Conservation (phyloP, 345 rosid genomes). For the Brassica cretica region DNA sequence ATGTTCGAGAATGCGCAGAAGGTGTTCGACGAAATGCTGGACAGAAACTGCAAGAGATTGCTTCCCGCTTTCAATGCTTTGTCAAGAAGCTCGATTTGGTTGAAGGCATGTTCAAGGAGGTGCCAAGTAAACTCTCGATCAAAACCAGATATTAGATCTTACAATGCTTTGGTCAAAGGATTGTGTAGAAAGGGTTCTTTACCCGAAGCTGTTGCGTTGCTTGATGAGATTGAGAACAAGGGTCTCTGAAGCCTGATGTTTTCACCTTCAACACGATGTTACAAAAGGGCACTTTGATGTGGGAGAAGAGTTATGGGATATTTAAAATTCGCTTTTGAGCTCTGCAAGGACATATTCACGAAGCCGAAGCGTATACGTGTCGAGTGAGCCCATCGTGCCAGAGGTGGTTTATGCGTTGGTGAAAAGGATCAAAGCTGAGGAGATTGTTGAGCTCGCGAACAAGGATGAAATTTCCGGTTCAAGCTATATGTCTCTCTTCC, state of each 20-base stretch:
- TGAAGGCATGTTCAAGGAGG: no score
- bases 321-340: constrained; percentile 47
- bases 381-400: constrained; percentile 41
- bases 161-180: constrained; percentile 59
- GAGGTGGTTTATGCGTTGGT: constrained; percentile 54
- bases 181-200: constrained; percentile 54
- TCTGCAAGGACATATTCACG: constrained; percentile 46
- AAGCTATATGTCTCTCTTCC: constrained; percentile 42
- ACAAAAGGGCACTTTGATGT: constrained; percentile 45
- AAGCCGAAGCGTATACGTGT: constrained; percentile 29
- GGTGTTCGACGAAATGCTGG: constrained; percentile 80
- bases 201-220: constrained; percentile 43
- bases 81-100: constrained; percentile 46
- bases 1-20: constrained; percentile 67
- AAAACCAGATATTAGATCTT: constrained; percentile 55
- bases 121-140: constrained; percentile 49
- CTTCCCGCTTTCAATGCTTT: constrained; percentile 65
- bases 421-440: constrained; percentile 51
- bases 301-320: constrained; percentile 68
- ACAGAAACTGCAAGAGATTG: constrained; percentile 49
- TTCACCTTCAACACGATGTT: constrained; percentile 62
- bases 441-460: constrained; percentile 53
- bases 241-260: constrained; percentile 49
- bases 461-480: constrained; percentile 35
- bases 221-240: constrained; percentile 61